Evolutionary conservation across 2,329 filamentous ascomycete species (phyloP), one percentile per base, ranked within the genome.

Genomic region (Cordyceps cicadae): DNA sequence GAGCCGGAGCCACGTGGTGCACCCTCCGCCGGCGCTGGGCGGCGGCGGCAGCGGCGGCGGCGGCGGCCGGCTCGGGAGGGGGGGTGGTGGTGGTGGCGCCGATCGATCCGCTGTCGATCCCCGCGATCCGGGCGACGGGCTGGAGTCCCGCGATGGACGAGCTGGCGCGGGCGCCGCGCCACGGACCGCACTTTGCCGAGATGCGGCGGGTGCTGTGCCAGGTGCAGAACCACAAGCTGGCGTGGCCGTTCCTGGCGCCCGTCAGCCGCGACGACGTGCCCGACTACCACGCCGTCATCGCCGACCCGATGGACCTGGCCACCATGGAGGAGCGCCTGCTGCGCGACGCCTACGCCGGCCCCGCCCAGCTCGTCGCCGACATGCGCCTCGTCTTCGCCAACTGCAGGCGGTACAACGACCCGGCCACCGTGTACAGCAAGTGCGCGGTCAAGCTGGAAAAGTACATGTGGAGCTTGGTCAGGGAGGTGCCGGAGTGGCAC

Each of bases 141-240:
- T 99, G 94, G 94, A 95, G 90, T 0, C 89, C 90, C 0, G 93
- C 95, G 70, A 97, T 99, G 94, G 94, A 99, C 75, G 92, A 96
- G 71, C 81, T 99, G 24, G 92, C 93, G 1, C 89, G 94, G 41
- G 92, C 96, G 71, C 93, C 94, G 32, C 91, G 94, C 45, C 93
- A 97, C 70, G 94, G 93, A 0, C 94, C 93, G 50, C 95, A 97
- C 72, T 97, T 96, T 79, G 95, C 94, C 72, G 89, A 95, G 66
- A 86, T 99, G 2, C 83, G 96, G 12, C 91, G 94, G 72, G 83
- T 97, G 5, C 87, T 99, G 64, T 96, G 95, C 74, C 90, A 96
- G 70, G 85, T 97, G 74, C 92, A 97, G 72, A 97, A 97, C 71
- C 92, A 96, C 75, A 87, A 87, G 67, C 87, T 89, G 11, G 89